Evolutionary conservation across 2,329 filamentous ascomycete species (phyloP).

Genomic region (Proliferodiscus dingleyae): DNA sequence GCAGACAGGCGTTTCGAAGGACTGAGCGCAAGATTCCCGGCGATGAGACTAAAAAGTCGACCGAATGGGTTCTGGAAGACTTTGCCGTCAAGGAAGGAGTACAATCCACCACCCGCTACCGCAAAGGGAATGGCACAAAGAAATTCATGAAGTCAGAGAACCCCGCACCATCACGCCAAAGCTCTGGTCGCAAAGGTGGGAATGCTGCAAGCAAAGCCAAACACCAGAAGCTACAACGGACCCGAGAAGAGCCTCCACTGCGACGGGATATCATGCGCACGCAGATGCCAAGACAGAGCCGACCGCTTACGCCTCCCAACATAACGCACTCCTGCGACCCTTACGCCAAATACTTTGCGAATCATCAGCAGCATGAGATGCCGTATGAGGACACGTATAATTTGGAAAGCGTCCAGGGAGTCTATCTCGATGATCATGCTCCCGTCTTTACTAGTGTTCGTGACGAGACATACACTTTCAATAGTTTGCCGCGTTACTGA

Average conservation of each 20-base stretch:
- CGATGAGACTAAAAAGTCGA: slow-evolving; percentile 59
- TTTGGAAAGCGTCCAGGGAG: slow-evolving; percentile 26
- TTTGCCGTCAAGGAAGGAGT: slow-evolving; percentile 68
- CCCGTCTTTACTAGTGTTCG: slow-evolving; percentile 25
- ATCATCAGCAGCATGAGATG: slow-evolving; percentile 14
- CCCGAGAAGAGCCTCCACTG: slow-evolving; percentile 6
- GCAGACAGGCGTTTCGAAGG: slow-evolving; percentile 50
- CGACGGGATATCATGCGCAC: background rate
- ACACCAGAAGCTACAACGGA: slow-evolving; percentile 13
- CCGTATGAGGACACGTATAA: slow-evolving; percentile 21
- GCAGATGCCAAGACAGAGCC: slow-evolving; percentile 10
- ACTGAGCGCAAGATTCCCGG: slow-evolving; percentile 37
- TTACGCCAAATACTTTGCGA: slow-evolving; percentile 19
- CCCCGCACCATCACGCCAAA: slow-evolving; percentile 30
- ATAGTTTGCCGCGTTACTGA: slow-evolving; percentile 9
- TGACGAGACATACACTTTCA: slow-evolving; percentile 6
- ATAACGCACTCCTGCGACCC: slow-evolving; percentile 9
- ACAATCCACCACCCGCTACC: slow-evolving; percentile 78
- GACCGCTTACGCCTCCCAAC: slow-evolving; percentile 23
- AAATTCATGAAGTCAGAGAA: slow-evolving; percentile 34
- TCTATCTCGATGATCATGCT: slow-evolving; percentile 20
- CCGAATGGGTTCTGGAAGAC: slow-evolving; percentile 71
- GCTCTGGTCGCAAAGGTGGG: slow-evolving; percentile 24
- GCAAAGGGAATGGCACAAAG: slow-evolving; percentile 45
- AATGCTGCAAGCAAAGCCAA: slow-evolving; percentile 18